These are phyloP conservation scores for Sporothrix humicola DNA, from an alignment of 2,329 filamentous ascomycete genomes.

Conservation along the genomic window DNA sequence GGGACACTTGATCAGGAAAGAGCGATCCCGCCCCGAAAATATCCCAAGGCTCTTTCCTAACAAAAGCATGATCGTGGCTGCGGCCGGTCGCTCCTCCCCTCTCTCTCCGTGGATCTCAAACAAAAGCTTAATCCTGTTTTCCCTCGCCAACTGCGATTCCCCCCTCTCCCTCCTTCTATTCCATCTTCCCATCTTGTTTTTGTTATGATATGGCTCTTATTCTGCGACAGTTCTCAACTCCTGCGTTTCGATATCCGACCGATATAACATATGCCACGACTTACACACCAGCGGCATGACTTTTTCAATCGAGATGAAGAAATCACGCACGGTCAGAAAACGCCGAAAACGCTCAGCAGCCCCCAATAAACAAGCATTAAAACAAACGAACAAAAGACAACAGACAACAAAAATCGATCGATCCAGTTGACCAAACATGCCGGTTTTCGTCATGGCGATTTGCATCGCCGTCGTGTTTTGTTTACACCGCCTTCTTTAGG, in stretches of 20 bases:
- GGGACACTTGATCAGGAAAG: constrained; percentile 28
- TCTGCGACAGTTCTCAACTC: not conserved
- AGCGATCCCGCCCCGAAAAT: constrained; percentile 22
- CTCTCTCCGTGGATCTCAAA: constrained; percentile 23
- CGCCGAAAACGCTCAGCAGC: not conserved
- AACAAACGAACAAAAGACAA: not conserved
- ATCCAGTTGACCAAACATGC: not conserved
- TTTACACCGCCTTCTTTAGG: not conserved
- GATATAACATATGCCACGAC: not conserved
- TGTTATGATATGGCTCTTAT: not conserved
- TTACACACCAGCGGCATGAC: not conserved
- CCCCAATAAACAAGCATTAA: not conserved
- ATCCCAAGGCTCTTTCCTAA: not conserved
- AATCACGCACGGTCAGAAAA: not conserved
- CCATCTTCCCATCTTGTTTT: too few relatives aligned
- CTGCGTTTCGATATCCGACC: constrained; percentile 1
- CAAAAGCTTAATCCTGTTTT: constrained; percentile 22
- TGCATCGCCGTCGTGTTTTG: not conserved
- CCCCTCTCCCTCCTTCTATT: not conserved
- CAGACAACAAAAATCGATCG: not conserved
- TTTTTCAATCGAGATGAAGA: not conserved
- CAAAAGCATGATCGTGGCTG: not conserved
- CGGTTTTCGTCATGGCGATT: not conserved
- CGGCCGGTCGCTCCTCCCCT: not conserved
- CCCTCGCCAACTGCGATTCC: not conserved